These are phyloP conservation scores for Microbotryum scabiosae DNA, from an alignment of 1,284 basidiomycete species.

Conservation along the genomic window DNA sequence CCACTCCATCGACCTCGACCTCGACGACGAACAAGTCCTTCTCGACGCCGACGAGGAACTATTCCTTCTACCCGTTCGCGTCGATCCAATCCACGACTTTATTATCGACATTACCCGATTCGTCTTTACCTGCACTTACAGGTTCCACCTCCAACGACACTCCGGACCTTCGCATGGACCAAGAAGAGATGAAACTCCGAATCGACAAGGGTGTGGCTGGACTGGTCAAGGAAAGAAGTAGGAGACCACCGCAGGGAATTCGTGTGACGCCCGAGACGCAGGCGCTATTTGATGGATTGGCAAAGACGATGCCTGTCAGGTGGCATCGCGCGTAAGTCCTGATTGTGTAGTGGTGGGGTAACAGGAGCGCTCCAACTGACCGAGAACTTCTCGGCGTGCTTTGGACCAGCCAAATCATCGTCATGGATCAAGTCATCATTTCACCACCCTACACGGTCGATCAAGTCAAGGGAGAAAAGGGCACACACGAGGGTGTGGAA, in stretches of 20 bases:
- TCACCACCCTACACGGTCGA: slow-evolving; percentile 7
- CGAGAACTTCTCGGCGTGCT: too few relatives aligned
- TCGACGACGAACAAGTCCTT: background rate
- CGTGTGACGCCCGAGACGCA: slow-evolving; percentile 15
- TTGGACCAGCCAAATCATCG: slow-evolving; percentile 11
- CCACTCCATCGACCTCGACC: background rate
- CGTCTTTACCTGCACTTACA: background rate
- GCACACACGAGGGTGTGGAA: slow-evolving; percentile 12
- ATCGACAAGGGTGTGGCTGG: slow-evolving; percentile 10
- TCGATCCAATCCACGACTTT: slow-evolving; percentile 15
- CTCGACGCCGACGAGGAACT: background rate
- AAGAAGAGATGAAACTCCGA: slow-evolving; percentile 1
- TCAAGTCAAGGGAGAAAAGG: slow-evolving; percentile 20
- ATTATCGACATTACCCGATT: slow-evolving; percentile 10
- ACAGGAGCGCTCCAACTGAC: too few relatives aligned
- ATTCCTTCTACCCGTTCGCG: slow-evolving; percentile 14
- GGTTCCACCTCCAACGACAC: background rate
- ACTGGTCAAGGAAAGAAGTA: background rate
- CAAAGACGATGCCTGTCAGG: slow-evolving; percentile 21
- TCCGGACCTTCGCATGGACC: background rate
- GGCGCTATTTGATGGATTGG: slow-evolving; percentile 21
- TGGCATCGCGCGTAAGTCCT: slow-evolving; percentile 10
- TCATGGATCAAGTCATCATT: slow-evolving; percentile 26
- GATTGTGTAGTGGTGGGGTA: too few relatives aligned
- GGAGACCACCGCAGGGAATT: background rate